Base-by-base conservation (phyloP, 2,329 filamentous ascomycete genomes). In the Ophioceras dolichostomum region DNA sequence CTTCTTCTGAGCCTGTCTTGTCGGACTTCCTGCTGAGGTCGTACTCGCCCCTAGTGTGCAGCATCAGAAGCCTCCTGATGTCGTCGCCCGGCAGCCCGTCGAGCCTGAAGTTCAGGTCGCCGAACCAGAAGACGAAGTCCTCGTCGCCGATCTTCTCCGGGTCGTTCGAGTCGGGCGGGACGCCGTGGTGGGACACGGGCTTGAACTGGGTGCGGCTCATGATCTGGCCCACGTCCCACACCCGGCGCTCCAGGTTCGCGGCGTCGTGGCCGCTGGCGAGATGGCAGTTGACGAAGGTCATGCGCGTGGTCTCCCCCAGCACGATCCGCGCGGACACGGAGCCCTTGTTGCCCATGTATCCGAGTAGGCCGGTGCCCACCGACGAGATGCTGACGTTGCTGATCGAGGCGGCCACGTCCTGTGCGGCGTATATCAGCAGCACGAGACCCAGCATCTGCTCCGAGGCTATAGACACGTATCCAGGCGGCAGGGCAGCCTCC, bases 331-430 rank as follows among this genome's bases (percentile, higher is more conserved):
- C 82, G 3, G 80, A 75, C 1, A 94, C 81, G 4, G 84, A 89
- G 2, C 91, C 91, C 56, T 98, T 98, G 57, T 98, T 98, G 9
- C 91, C 91, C 64, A 95, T 80, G 52, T 94, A 94, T 0, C 89
- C 89, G 58, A 93, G 74, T 31, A 96, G 58, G 0, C 91, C 91
- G 0, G 91, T 98, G 0, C 88, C 89, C 7, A 96, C 80, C 40
- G 76, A 81, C 4, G 78, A 78, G 2, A 81, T 87, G 57, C 84
- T 93, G 47, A 94, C 76, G 34, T 84, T 83, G 43, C 77, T 83
- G 48, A 96, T 73, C 3, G 79, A 82, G 0, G 78, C 68, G 1
- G 75, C 74, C 29, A 96, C 67, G 8, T 77, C 71, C 0, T 87
- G 79, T 0, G 88, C 84, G 3, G 86, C 88, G 52, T 91, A 96